Base-by-base conservation (phyloP, 495 filamentous ascomycete species). In the Sordaria brevicollis region DNA sequence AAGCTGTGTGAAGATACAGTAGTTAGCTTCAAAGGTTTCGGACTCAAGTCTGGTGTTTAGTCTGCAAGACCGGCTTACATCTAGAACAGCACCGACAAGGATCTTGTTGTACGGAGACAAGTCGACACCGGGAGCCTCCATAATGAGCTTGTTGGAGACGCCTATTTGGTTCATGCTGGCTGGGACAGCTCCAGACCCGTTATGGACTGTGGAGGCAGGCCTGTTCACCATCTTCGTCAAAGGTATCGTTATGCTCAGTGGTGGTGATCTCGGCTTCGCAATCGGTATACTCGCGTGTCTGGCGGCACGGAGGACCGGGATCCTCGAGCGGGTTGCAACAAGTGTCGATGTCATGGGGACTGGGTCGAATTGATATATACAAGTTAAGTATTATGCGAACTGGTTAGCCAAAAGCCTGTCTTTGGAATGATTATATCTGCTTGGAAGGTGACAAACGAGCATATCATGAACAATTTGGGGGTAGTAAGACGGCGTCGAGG, bases 51-150 rank as follows among this genome's bases (percentile, higher is more conserved):
- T 19, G 9, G 25, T 34, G 35, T 19, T 9, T 11, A 25, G 68
- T 36, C 1, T 34, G 35, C 70, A 36, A 19, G 25, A 10, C 15
- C 43, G 36, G 35, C 80, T 34, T 65, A 85, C 83, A 72, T 89
- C 87, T 34, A 89, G 78, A 25, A 89, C 81, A 74, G 80, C 83
- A 41, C 86, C 85, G 25, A 87, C 83, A 67, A 88, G 49, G 7
- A 86, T 77, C 54, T 82, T 81, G 70, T 88, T 84, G 15, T 81
- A 67, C 4, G 77, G 57, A 35, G 77, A 76, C 29, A 89, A 77
- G 1, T 77, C 68, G 49, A 88, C 82, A 29, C 85, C 85, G 2
- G 80, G 31, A 9, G 78, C 80, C 11, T 81, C 82, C 65, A 83
- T 81, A 73, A 88, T 80, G 70, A 81, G 77, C 10, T 76, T 86